phyloP scores from a whole-genome alignment of 805 yeast species.

The Saccharomycopsis fodiens region DNA sequence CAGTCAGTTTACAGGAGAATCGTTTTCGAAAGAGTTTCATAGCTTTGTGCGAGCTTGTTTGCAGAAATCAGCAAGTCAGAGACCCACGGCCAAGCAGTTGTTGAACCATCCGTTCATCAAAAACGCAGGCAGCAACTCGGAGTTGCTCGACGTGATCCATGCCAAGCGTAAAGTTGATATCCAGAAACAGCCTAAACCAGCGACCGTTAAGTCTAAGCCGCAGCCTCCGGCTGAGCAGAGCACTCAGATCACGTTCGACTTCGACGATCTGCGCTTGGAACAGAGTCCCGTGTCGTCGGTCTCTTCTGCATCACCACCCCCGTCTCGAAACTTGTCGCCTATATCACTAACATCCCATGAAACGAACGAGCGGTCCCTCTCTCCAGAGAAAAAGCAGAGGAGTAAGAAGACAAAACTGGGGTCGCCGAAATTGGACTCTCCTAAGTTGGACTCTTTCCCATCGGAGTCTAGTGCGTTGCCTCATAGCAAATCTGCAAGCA shows the following conservation, averaged over 20 bases:
- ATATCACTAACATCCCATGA: conserved; percentile 5
- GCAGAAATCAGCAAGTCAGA: conserved; percentile 53
- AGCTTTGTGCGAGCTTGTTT: conserved; percentile 67
- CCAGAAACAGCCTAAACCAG: conserved; percentile 28
- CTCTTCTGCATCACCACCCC: not conserved
- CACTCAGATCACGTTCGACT: conserved; percentile 19
- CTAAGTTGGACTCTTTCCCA: too few relatives aligned
- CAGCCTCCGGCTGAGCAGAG: not conserved
- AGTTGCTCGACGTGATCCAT: conserved; percentile 34
- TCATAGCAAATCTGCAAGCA: not conserved
- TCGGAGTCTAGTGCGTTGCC: not conserved
- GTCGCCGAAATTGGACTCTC: too few relatives aligned
- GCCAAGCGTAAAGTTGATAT: conserved; percentile 36
- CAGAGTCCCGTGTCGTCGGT: not conserved
- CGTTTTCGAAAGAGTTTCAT: conserved; percentile 44
- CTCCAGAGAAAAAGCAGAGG: not conserved
- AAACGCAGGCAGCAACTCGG: conserved; percentile 31
- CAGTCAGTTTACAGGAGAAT: conserved; percentile 14
- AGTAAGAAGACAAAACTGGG: too few relatives aligned
- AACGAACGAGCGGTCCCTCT: not conserved
- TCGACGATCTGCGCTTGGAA: conserved; percentile 16
- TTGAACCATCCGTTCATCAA: conserved; percentile 56
- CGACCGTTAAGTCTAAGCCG: conserved; percentile 20
- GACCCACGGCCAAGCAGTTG: conserved; percentile 60
- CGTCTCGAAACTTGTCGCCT: conserved; percentile 5